A percentile compares a stretch with the other conserved stretches of the same genome.
Conservation (phyloP, 495 filamentous ascomycete species). For the Penicillium longicatenatum region DNA sequence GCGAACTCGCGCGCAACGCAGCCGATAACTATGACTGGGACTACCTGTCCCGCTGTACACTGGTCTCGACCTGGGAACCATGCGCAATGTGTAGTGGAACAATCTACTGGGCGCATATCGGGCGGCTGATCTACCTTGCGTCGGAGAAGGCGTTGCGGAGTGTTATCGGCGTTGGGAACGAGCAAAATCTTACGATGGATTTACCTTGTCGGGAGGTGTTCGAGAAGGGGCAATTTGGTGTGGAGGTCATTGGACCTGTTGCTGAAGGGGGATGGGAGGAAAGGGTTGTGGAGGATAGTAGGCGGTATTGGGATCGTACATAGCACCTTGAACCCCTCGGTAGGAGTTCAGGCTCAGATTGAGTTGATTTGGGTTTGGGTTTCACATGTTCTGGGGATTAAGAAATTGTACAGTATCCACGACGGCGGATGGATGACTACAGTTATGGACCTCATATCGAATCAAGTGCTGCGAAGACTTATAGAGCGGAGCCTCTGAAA, state of each 20-base stretch:
- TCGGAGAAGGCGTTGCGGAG: conserved; percentile 48
- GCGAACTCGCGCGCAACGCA: conserved; percentile 51
- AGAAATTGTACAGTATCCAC: not conserved
- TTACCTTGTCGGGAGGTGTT: conserved; percentile 51
- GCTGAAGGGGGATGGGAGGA: conserved; percentile 41
- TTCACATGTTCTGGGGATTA: not conserved
- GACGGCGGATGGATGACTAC: not conserved
- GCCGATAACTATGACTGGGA: conserved; percentile 51
- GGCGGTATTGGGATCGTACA: conserved; percentile 45
- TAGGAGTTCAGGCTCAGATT: not conserved
- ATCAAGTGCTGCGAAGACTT: not conserved
- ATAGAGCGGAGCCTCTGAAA: not conserved
- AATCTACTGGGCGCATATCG: conserved; percentile 58
- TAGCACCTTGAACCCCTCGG: too few relatives aligned
- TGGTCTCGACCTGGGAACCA: conserved; percentile 58
- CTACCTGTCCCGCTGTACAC: conserved; percentile 51
- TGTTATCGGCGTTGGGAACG: conserved; percentile 49
- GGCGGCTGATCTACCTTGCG: conserved; percentile 54
- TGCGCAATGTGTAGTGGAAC: conserved; percentile 56
- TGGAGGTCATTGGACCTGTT: conserved; percentile 51
- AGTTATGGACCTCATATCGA: not conserved
- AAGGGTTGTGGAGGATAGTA: conserved; percentile 45
- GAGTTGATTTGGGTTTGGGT: not conserved
- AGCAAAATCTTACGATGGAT: conserved; percentile 55
- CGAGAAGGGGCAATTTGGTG: conserved; percentile 43